Percentiles rank a stretch among this genome's conserved stretches.
Evolutionary conservation across 2,329 filamentous ascomycete species (phyloP).

Genomic region (Colletotrichum falcatum): DNA sequence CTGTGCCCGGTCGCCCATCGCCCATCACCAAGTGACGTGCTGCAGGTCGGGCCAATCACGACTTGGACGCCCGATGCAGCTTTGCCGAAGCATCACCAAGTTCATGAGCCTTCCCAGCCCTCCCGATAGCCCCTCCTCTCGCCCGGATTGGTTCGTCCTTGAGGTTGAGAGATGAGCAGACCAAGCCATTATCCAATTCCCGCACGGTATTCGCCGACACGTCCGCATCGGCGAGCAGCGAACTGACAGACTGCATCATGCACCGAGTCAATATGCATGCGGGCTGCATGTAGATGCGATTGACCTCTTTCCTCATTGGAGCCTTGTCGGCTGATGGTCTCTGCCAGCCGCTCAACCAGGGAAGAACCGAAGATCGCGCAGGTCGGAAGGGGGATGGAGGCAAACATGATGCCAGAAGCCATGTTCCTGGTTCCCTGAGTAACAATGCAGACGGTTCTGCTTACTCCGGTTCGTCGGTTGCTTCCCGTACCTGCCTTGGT

Average conservation of each 20-base stretch:
- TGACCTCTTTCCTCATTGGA: constrained; percentile 29
- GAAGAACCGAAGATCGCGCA: constrained; percentile 37
- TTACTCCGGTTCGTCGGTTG: constrained; percentile 17
- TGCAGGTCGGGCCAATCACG: constrained; percentile 33
- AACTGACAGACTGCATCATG: constrained; percentile 36
- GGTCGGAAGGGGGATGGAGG: constrained; percentile 34
- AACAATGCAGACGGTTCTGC: constrained; percentile 19
- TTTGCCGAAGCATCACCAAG: constrained; percentile 37
- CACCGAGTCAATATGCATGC: constrained; percentile 40
- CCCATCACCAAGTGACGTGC: constrained; percentile 40
- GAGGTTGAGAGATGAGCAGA: constrained; percentile 28
- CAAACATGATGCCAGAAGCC: constrained; percentile 20
- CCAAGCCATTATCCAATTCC: constrained; percentile 12
- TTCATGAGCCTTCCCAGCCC: constrained; percentile 32
- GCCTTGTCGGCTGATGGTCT: constrained; percentile 4
- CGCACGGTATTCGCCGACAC: constrained; percentile 33
- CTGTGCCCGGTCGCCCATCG: constrained; percentile 37
- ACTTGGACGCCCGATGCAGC: constrained; percentile 16
- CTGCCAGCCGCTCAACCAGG: constrained; percentile 13
- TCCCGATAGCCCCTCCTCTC: constrained; percentile 6
- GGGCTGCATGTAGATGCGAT: constrained; percentile 30
- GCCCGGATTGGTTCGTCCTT: constrained; percentile 21
- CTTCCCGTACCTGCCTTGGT: constrained; percentile 21
- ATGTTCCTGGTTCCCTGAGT: constrained; percentile 27
- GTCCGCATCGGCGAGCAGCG: constrained; percentile 29